Evolutionary conservation across 75 land plant species (phyloP).

Genomic region (Pseudotsuga menziesii): DNA sequence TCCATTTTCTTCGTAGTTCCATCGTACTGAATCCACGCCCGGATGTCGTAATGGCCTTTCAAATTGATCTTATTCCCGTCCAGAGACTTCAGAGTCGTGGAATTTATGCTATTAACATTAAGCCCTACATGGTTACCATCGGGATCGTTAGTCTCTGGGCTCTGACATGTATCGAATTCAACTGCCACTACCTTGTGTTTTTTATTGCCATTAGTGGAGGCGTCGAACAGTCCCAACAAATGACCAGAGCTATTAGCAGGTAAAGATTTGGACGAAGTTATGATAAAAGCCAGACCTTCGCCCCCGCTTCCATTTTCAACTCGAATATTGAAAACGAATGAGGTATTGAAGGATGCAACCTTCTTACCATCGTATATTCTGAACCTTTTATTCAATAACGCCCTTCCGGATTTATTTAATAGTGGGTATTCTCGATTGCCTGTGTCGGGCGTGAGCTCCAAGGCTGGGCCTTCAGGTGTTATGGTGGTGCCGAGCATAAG

Average conservation of each 20-base stretch:
- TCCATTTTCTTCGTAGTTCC: background rate
- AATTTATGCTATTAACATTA: constrained; percentile 15
- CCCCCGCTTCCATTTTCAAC: constrained; percentile 14
- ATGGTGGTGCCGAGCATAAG: too few relatives aligned
- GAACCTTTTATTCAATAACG: background rate
- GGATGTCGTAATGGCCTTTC: constrained; percentile 6
- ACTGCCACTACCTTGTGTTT: background rate
- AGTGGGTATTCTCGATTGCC: background rate
- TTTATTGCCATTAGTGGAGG: background rate
- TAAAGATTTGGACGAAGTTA: constrained; percentile 5
- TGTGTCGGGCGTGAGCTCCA: constrained; percentile 2
- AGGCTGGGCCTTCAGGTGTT: background rate
- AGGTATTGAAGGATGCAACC: constrained; percentile 33
- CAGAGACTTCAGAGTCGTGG: constrained; percentile 9
- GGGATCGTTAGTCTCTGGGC: constrained; percentile 7
- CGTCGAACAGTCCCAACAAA: constrained; percentile 38
- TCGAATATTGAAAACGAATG: constrained; percentile 30
- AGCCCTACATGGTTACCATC: constrained; percentile 35
- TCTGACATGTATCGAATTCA: constrained; percentile 2
- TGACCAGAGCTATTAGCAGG: constrained; percentile 25
- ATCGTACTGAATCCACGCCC: constrained; percentile 31
- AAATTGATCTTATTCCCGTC: constrained; percentile 8
- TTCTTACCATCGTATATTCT: background rate
- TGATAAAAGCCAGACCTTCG: constrained; percentile 46
- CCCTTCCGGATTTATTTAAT: constrained; percentile 11